phyloP scores from a whole-genome alignment of 352 stramenopile species.

The Pythium brachiatum region DNA sequence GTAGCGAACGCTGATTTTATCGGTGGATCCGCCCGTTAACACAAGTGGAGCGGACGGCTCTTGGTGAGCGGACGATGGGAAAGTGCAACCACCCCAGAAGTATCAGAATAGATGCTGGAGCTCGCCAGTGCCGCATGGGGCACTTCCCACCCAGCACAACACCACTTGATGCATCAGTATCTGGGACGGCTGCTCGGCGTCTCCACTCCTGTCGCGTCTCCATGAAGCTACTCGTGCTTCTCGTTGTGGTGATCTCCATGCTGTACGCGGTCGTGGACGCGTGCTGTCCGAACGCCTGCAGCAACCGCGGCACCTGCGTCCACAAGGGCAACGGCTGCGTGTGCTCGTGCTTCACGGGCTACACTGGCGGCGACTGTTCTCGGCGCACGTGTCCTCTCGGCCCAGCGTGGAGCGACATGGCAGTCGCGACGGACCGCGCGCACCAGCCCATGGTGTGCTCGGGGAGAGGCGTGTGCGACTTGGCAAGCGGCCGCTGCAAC shows the following conservation, averaged over 20 bases:
- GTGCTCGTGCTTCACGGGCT: slow-evolving; percentile 86
- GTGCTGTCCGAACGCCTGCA: slow-evolving; percentile 68
- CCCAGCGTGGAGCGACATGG: slow-evolving; percentile 55
- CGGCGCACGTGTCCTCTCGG: slow-evolving; percentile 56
- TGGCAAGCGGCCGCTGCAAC: slow-evolving; percentile 51
- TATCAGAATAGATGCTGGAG: background rate
- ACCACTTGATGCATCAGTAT: background rate
- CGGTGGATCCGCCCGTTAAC: background rate
- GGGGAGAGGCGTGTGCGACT: slow-evolving; percentile 67
- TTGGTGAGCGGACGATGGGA: background rate
- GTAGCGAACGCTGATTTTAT: background rate
- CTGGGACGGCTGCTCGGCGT: background rate
- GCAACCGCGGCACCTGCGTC: slow-evolving; percentile 57
- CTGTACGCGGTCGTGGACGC: slow-evolving; percentile 8
- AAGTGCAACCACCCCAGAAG: background rate
- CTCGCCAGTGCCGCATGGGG: background rate
- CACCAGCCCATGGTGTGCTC: slow-evolving; percentile 60
- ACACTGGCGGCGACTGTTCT: slow-evolving; percentile 90
- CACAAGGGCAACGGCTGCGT: slow-evolving; percentile 61
- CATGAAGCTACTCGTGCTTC: background rate
- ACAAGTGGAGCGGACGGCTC: background rate
- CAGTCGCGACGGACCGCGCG: slow-evolving; percentile 47
- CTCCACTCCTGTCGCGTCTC: background rate
- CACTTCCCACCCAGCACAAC: too few species aligned
- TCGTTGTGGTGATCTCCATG: slow-evolving; percentile 9